A percentile compares a stretch with the other conserved stretches of the same genome.
These are phyloP conservation scores for Tympanopsis confertula DNA, from an alignment of 2,329 filamentous ascomycete species.

Conservation along the genomic window DNA sequence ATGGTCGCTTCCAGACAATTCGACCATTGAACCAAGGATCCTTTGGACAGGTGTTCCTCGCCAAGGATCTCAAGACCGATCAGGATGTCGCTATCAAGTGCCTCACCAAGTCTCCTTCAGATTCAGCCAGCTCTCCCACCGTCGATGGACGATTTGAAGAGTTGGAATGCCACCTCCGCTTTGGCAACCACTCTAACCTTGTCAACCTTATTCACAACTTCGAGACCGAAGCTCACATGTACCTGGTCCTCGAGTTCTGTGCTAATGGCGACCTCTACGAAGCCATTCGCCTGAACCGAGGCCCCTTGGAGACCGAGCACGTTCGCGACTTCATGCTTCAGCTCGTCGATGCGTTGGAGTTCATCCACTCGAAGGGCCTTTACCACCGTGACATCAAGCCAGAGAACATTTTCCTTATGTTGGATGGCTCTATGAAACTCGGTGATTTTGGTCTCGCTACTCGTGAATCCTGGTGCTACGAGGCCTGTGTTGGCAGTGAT, in stretches of 20 bases:
- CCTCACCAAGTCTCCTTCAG: constrained; percentile 67
- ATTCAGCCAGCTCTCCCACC: constrained; percentile 49
- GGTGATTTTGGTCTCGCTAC: constrained; percentile 94
- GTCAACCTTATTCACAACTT: constrained; percentile 87
- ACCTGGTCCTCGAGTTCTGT: constrained; percentile 91
- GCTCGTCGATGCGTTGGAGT: constrained; percentile 77
- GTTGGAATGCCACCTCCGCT: constrained; percentile 64
- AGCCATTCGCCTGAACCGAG: constrained; percentile 79
- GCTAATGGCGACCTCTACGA: constrained; percentile 93
- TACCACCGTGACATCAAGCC: constrained; percentile 99
- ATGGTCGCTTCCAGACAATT: constrained; percentile 81
- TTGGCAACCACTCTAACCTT: constrained; percentile 76
- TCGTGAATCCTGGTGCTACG: constrained; percentile 77
- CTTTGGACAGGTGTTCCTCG: constrained; percentile 96
- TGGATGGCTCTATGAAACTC: constrained; percentile 83
- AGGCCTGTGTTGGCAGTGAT: constrained; percentile 90
- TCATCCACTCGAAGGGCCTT: constrained; percentile 81
- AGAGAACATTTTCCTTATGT: constrained; percentile 92
- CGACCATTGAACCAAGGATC: constrained; percentile 96
- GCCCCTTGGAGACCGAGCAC: constrained; percentile 87
- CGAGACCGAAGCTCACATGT: constrained; percentile 81
- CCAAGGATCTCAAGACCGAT: constrained; percentile 65
- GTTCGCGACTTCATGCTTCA: constrained; percentile 96
- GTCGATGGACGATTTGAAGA: constrained; percentile 78
- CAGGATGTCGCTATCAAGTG: constrained; percentile 91